Conservation (phyloP, 2,329 filamentous ascomycete genomes). For the Talaromyces verruculosus region DNA sequence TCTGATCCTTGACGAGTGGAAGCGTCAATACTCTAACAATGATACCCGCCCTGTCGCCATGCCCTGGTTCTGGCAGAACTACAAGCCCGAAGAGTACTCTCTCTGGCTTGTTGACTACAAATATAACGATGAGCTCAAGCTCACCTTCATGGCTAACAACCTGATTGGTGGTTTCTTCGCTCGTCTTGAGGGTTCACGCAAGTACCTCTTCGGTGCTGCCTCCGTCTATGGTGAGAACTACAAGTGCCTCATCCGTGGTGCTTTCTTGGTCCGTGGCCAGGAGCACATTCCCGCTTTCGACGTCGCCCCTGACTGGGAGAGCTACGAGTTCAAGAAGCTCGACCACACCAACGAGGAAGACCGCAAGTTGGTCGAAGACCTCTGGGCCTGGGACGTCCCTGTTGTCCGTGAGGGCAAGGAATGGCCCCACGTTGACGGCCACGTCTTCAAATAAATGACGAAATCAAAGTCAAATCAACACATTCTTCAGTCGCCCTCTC, state of each 20-base stretch:
- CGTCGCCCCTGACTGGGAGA: constrained; percentile 95
- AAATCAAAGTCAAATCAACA: neutral
- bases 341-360: constrained; percentile 84
- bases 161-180: constrained; percentile 95
- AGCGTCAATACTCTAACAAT: constrained; percentile 97
- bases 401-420: constrained; percentile 79
- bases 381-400: constrained; percentile 92
- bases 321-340: constrained; percentile 95
- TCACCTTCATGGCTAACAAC: constrained; percentile 99
- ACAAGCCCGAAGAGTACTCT: constrained; percentile 92
- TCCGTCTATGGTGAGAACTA: constrained; percentile 89
- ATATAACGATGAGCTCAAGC: constrained; percentile 97
- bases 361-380: constrained; percentile 77
- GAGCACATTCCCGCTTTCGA: constrained; percentile 85
- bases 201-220: constrained; percentile 90
- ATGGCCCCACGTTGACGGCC: constrained; percentile 84
- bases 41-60: constrained; percentile 78
- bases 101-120: constrained; percentile 95
- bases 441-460: constrained; percentile 92
- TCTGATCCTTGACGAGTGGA: constrained; percentile 92
- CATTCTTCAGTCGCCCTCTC: constrained; percentile 11
- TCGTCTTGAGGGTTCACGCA: constrained; percentile 95
- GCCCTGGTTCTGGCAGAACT: constrained; percentile 98
- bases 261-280: constrained; percentile 91
- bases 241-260: constrained; percentile 87